Base-by-base conservation (phyloP, 352 stramenopile species). In the Pythium oligandrum region DNA sequence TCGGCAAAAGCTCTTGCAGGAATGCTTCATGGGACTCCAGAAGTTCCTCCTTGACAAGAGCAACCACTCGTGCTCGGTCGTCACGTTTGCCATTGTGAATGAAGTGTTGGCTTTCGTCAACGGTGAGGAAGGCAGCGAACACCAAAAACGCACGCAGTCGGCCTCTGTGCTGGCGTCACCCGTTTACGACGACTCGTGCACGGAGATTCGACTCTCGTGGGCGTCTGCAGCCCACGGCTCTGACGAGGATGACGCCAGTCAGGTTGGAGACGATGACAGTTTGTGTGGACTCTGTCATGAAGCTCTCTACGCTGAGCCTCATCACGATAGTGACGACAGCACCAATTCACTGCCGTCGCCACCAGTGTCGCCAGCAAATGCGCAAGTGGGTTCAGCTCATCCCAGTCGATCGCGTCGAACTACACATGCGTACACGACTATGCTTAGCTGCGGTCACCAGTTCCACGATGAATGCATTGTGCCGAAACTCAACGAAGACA, bases 391-490 rank as follows among this genome's bases (percentile, higher is more conserved):
- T 39, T 63, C 51, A 52, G 37, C 42, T 42, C 37, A 8, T 40
- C 45, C 8, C 59, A 9, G 37, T 26, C 38, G 36, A 30, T 34
- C 37, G 37, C 36, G 48, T 43, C 78, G 79, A 52, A 53, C 81
- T 40, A 84, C 78, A 26, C 17, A 26, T 26, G 17, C 17, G 17
- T 64, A 83, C 67, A 53, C 17, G 17, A 26, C 17, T 26, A 26
- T 26, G 31, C 64, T 89, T 31, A 63, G 57, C 26, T 89, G 78
- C 37, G 71, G 79, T 35, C 75, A 86, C 48, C 72, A 78, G 38
- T 86, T 86, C 61, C 75, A 86, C 58, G 78, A 89, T 53, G 75
- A 90, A 56, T 87, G 78, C 60, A 86, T 86, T 59, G 72, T 87
- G 26, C 70, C 70, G 4, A 71, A 68, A 44, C 71, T 88, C 5